Percentiles rank a stretch among this genome's conserved stretches.
phyloP scores from a whole-genome alignment of 2,329 filamentous ascomycete genomes.

The Bipolaris sorokiniana region DNA sequence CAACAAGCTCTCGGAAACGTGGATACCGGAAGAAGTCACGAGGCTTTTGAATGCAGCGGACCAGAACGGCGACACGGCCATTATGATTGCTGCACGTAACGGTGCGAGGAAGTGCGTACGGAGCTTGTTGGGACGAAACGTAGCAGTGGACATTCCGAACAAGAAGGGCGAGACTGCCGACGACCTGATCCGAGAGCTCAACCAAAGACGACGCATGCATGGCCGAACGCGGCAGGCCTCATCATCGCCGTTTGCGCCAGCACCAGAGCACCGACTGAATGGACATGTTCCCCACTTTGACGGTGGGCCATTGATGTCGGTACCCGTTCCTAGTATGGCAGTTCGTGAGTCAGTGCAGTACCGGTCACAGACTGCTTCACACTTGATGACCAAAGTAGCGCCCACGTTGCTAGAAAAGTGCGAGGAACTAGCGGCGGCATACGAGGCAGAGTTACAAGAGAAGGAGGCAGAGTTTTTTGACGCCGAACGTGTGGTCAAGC shows the following conservation, averaged over 20 bases:
- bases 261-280: slow-evolving; percentile 43
- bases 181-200: slow-evolving; percentile 76
- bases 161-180: slow-evolving; percentile 82
- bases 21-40: slow-evolving; percentile 77
- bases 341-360: slow-evolving; percentile 41
- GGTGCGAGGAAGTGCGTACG: slow-evolving; percentile 77
- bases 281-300: slow-evolving; percentile 34
- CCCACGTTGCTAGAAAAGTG: slow-evolving; percentile 58
- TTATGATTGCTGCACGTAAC: slow-evolving; percentile 85
- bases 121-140: slow-evolving; percentile 74
- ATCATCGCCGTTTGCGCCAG: slow-evolving; percentile 65
- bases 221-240: slow-evolving; percentile 69
- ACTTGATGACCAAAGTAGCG: slow-evolving; percentile 69
- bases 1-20: slow-evolving; percentile 80
- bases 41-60: slow-evolving; percentile 82
- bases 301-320: slow-evolving; percentile 31
- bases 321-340: slow-evolving; percentile 33
- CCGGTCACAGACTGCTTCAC: slow-evolving; percentile 56
- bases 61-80: slow-evolving; percentile 86
- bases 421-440: slow-evolving; percentile 55
- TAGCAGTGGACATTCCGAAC: slow-evolving; percentile 82
- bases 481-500: slow-evolving; percentile 57
- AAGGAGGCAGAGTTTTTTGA: slow-evolving; percentile 64
- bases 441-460: slow-evolving; percentile 76
- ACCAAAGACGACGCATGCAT: slow-evolving; percentile 69